phyloP scores from a whole-genome alignment of 2,329 filamentous ascomycete species.

The Fusarium sp. region DNA sequence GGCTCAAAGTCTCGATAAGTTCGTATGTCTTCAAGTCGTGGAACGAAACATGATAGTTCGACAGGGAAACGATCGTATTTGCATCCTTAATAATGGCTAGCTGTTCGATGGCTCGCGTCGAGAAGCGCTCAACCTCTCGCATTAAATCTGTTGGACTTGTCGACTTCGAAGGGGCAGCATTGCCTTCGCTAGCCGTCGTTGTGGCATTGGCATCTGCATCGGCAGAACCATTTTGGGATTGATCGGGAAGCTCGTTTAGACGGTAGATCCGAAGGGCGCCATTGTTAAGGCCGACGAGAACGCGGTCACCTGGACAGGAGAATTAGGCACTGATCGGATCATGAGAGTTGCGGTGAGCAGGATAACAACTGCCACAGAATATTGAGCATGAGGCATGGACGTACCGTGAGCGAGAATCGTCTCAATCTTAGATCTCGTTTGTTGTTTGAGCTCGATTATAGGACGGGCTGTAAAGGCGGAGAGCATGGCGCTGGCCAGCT shows the following conservation, averaged over 20 bases:
- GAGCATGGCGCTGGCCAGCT: slow-evolving; percentile 78
- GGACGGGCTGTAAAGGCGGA: slow-evolving; percentile 96
- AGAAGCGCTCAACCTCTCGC: slow-evolving; percentile 94
- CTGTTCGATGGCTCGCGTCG: slow-evolving; percentile 88
- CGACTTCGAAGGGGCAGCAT: slow-evolving; percentile 48
- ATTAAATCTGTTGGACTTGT: slow-evolving; percentile 81
- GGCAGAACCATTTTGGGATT: slow-evolving; percentile 53
- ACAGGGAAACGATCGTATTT: slow-evolving; percentile 89
- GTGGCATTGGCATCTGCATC: slow-evolving; percentile 46
- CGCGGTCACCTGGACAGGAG: slow-evolving; percentile 76
- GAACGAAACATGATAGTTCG: slow-evolving; percentile 88
- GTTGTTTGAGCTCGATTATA: slow-evolving; percentile 94
- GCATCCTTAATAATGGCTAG: slow-evolving; percentile 96
- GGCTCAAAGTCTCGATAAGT: slow-evolving; percentile 80
- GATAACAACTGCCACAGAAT: background rate
- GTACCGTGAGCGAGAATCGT: slow-evolving; percentile 90
- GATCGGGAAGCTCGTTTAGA: slow-evolving; percentile 74
- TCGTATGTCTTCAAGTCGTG: slow-evolving; percentile 90
- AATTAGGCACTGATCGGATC: slow-evolving; percentile 14
- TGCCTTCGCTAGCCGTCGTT: slow-evolving; percentile 49
- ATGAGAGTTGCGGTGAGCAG: background rate
- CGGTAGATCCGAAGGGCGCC: slow-evolving; percentile 91
- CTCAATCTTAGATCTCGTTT: slow-evolving; percentile 98
- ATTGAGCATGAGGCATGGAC: slow-evolving; percentile 17
- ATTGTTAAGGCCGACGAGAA: slow-evolving; percentile 92